Conservation (phyloP, 345 rosid species). For the Diplotaxis tenuifolia region DNA sequence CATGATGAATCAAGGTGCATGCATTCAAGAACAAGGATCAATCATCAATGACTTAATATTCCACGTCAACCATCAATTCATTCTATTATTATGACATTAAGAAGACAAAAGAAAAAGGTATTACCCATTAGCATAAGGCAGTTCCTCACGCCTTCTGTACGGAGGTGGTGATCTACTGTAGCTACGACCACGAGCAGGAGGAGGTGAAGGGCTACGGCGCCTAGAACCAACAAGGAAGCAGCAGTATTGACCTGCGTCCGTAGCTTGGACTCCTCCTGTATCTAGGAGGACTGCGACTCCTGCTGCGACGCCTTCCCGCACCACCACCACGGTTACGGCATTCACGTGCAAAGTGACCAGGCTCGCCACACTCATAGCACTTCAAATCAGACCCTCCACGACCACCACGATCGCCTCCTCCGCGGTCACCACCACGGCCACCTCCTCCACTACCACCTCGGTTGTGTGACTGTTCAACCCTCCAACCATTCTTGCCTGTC, state of each 20-base stretch:
- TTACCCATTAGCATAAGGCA: slow-evolving; percentile 91
- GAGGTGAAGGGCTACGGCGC: slow-evolving; percentile 87
- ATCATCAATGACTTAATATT: neutral
- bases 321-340: slow-evolving; percentile 77
- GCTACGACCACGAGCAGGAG: slow-evolving; percentile 57
- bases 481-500: slow-evolving; percentile 86
- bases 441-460: slow-evolving; percentile 67
- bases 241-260: slow-evolving; percentile 56
- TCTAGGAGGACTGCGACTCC: slow-evolving; percentile 77
- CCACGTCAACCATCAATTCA: slow-evolving; percentile 11
- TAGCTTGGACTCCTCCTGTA: slow-evolving; percentile 86
- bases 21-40: neutral
- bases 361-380: slow-evolving; percentile 89
- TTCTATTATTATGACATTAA: neutral
- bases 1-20: neutral
- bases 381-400: slow-evolving; percentile 83
- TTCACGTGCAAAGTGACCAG: slow-evolving; percentile 94
- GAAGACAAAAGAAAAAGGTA: slow-evolving; percentile 6
- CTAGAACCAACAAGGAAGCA: slow-evolving; percentile 30
- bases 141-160: slow-evolving; percentile 74
- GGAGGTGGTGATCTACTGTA: slow-evolving; percentile 89
- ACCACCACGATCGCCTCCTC: slow-evolving; percentile 62
- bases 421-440: slow-evolving; percentile 49
- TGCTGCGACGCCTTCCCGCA: slow-evolving; percentile 57
- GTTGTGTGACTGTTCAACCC: slow-evolving; percentile 86